Evolutionary conservation across 2,329 filamentous ascomycete genomes (phyloP).

Genomic region (Xylariaceae sp.): DNA sequence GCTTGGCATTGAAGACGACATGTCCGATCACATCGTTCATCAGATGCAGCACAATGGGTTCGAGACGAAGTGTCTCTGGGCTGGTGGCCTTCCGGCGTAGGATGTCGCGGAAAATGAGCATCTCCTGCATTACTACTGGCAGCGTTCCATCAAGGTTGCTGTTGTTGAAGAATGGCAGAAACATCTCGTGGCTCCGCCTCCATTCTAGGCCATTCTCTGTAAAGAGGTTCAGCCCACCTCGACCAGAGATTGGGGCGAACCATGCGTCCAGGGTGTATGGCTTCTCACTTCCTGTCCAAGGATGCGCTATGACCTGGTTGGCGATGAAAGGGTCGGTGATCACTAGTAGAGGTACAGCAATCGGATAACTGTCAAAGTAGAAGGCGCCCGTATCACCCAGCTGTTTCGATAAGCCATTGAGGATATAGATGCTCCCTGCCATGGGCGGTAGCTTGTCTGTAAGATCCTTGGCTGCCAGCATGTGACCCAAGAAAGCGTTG

Average conservation of each 20-base stretch:
- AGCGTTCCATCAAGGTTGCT: constrained; percentile 5
- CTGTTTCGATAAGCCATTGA: constrained; percentile 16
- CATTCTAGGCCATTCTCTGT: constrained; percentile 27
- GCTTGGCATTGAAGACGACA: constrained; percentile 26
- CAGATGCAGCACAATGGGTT: constrained; percentile 22
- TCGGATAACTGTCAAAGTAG: constrained; percentile 27
- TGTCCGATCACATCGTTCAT: constrained; percentile 31
- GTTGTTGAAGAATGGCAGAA: constrained; percentile 29
- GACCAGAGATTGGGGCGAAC: constrained; percentile 28
- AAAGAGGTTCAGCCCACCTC: constrained; percentile 26
- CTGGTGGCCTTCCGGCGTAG: constrained; percentile 17
- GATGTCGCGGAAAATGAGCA: constrained; percentile 23
- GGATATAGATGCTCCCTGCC: constrained; percentile 23
- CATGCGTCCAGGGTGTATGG: constrained; percentile 22
- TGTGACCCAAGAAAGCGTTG: constrained; percentile 25
- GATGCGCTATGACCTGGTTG: constrained; percentile 25
- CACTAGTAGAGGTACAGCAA: constrained; percentile 23
- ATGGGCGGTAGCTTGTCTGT: constrained; percentile 21
- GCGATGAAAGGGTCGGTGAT: constrained; percentile 26
- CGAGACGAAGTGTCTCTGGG: constrained; percentile 17
- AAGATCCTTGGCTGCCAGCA: constrained; percentile 25
- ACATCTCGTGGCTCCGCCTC: constrained; percentile 25
- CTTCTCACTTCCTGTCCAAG: constrained; percentile 22
- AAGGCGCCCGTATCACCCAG: constrained; percentile 20
- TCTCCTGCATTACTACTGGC: constrained; percentile 23